Evolutionary conservation across 306 rosid species (phyloP).

Genomic region (Adenanthera pavonina): DNA sequence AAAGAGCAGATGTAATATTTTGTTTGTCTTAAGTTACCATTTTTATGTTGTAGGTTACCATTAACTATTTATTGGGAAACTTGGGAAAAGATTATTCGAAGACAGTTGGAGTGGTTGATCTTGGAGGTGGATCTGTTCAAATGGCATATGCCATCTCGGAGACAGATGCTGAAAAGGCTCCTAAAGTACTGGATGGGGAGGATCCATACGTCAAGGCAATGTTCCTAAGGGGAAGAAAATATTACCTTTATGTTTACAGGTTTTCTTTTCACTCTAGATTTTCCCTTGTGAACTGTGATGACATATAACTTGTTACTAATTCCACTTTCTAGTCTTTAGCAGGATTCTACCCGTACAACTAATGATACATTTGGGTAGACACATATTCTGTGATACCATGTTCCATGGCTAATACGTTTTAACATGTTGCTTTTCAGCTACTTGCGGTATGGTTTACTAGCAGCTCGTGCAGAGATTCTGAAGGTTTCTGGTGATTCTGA

Average conservation of each 20-base stretch:
- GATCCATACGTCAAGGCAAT: conserved; percentile 76
- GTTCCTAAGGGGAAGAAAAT: conserved; percentile 80
- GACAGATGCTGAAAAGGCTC: conserved; percentile 73
- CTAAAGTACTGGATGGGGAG: conserved; percentile 61
- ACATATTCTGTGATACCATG: neutral
- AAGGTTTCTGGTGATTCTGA: conserved; percentile 69
- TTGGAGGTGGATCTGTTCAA: conserved; percentile 99
- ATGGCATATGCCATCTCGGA: conserved; percentile 99
- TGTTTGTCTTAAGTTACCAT: conserved; percentile 39
- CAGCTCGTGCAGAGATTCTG: conserved; percentile 96
- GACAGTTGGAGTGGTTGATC: conserved; percentile 98
- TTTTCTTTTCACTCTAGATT: conserved; percentile 45
- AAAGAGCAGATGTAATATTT: conserved; percentile 27
- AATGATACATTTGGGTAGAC: conserved; percentile 14
- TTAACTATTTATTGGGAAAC: conserved; percentile 88
- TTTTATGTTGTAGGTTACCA: conserved; percentile 75
- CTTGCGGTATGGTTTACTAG: conserved; percentile 90
- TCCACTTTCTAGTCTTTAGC: conserved; percentile 19
- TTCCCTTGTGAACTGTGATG: conserved; percentile 23
- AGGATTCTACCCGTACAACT: neutral
- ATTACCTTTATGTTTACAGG: conserved; percentile 98
- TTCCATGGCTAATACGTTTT: conserved; percentile 39
- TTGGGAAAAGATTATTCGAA: conserved; percentile 79
- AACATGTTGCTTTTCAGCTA: conserved; percentile 62
- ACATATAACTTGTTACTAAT: neutral